Conservation (phyloP, 768 basidiomycete genomes). For the Naganishia vishniacii region DNA sequence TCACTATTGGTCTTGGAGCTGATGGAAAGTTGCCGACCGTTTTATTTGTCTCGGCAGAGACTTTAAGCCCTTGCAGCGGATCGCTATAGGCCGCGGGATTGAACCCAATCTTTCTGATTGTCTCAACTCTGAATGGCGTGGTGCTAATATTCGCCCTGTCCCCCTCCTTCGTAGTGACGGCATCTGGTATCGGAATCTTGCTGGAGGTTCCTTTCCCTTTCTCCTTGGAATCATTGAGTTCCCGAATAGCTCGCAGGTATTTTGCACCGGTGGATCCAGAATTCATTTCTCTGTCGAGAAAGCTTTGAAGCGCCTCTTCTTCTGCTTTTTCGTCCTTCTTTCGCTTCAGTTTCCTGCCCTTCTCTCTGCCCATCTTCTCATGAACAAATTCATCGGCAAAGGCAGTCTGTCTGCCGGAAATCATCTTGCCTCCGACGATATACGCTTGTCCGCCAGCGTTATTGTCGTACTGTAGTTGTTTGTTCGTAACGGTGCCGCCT, state of each 20-base stretch:
- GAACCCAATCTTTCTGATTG: conserved; percentile 42
- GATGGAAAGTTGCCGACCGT: conserved; percentile 27
- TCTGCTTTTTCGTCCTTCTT: conserved; percentile 51
- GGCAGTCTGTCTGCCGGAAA: conserved; percentile 46
- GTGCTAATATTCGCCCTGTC: conserved; percentile 26
- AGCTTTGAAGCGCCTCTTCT: conserved; percentile 59
- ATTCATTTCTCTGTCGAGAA: conserved; percentile 54
- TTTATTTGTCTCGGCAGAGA: conserved; percentile 27
- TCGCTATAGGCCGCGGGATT: conserved; percentile 35
- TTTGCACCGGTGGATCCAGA: conserved; percentile 51
- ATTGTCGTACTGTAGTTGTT: conserved; percentile 27
- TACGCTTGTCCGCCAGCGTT: conserved; percentile 57
- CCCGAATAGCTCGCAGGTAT: conserved; percentile 32
- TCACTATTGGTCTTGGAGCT: neutral
- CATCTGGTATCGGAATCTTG: conserved; percentile 55
- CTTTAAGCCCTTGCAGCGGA: conserved; percentile 9
- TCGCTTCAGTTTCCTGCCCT: conserved; percentile 69
- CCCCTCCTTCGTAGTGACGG: conserved; percentile 28
- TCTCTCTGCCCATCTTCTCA: conserved; percentile 73
- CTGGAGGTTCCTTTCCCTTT: conserved; percentile 56
- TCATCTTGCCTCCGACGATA: conserved; percentile 70
- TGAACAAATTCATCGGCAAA: conserved; percentile 55
- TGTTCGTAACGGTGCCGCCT: conserved; percentile 8
- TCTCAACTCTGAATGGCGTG: conserved; percentile 32
- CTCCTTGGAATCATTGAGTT: conserved; percentile 64